Evolutionary conservation across 306 rosid genomes (phyloP).

Genomic region (Mimosa pudica): DNA sequence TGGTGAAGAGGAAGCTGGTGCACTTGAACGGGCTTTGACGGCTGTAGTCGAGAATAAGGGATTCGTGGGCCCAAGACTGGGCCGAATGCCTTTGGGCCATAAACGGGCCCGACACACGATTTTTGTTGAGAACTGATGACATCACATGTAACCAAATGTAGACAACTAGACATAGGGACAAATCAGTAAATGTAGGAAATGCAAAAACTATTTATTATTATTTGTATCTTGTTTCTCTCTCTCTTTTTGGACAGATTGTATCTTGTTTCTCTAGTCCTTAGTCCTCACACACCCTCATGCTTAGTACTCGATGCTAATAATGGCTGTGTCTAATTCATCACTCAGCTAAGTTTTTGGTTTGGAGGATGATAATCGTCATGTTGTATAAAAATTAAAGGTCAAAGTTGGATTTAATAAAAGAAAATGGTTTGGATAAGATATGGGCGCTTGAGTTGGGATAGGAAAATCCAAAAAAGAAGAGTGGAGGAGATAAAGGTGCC

Average conservation of each 20-base stretch:
- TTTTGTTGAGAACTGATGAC: slow-evolving; percentile 6
- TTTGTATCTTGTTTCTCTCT: background rate
- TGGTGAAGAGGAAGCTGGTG: slow-evolving; percentile 29
- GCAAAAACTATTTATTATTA: background rate
- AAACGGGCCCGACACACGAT: slow-evolving; percentile 56
- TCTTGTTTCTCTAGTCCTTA: background rate
- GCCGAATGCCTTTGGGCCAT: slow-evolving; percentile 38
- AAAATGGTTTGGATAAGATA: background rate
- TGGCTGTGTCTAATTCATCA: slow-evolving; percentile 2
- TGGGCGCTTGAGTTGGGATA: background rate
- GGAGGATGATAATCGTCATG: background rate
- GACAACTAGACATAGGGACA: background rate
- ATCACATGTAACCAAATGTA: background rate
- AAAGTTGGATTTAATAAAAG: background rate
- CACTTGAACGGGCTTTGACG: slow-evolving; percentile 74
- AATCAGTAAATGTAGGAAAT: background rate
- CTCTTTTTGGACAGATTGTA: too few relatives aligned
- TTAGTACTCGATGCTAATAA: background rate
- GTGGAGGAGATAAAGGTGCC: slow-evolving; percentile 30
- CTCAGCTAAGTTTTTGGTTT: background rate
- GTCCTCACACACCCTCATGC: background rate
- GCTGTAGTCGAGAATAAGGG: slow-evolving; percentile 79
- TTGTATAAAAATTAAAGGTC: background rate
- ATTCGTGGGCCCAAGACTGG: slow-evolving; percentile 43
- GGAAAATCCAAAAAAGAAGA: background rate